A percentile compares a stretch with the other conserved stretches of the same genome.
These are phyloP conservation scores for Cucurbita ficifolia DNA, from an alignment of 306 rosid genomes.

Conservation along the genomic window DNA sequence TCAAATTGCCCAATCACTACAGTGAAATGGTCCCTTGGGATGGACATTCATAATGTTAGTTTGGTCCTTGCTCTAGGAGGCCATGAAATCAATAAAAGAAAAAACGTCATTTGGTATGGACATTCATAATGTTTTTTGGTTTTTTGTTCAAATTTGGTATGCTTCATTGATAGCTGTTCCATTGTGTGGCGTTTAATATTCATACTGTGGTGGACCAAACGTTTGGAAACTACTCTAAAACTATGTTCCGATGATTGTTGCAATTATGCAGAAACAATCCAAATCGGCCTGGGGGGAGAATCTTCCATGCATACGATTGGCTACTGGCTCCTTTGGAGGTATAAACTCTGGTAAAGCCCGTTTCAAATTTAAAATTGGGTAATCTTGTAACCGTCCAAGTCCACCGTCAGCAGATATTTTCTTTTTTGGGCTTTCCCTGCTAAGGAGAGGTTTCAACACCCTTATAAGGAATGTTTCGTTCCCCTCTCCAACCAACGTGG, in stretches of 20 bases:
- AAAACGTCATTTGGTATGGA: not conserved
- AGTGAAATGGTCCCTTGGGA: not conserved
- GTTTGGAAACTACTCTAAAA: not conserved
- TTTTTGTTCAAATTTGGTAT: not conserved
- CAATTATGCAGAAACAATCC: constrained; percentile 49
- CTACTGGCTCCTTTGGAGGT: constrained; percentile 77
- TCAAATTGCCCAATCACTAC: not conserved
- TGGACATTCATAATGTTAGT: not conserved
- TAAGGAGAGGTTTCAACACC: no score
- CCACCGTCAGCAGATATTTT: no score
- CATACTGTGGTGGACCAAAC: not conserved
- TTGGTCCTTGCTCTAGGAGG: not conserved
- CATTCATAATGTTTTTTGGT: not conserved
- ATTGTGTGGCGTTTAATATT: not conserved
- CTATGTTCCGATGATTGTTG: not conserved
- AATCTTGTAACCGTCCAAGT: no score
- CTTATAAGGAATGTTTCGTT: no score
- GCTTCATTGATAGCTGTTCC: not conserved
- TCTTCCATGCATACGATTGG: constrained; percentile 58
- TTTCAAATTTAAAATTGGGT: not conserved
- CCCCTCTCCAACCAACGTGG: no score
- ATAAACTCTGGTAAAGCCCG: constrained; percentile 58
- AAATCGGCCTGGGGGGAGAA: constrained; percentile 66
- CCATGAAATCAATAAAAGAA: not conserved
- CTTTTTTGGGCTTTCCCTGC: no score